phyloP scores from a whole-genome alignment of 2,329 filamentous ascomycete species.

The Hymenoscyphus linearis region DNA sequence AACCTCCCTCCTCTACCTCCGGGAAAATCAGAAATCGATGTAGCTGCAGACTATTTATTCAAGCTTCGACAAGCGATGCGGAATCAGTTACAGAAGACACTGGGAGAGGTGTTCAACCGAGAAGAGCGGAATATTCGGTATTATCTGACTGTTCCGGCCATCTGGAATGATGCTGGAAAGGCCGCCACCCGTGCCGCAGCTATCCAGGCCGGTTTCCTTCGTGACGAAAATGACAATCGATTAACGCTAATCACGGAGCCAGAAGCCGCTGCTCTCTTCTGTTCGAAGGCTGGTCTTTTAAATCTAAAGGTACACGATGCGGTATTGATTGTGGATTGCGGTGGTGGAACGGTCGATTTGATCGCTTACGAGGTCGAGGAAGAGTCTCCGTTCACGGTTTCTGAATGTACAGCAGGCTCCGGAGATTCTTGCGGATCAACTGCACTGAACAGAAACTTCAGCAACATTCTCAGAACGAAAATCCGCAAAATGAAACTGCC shows the following conservation, averaged over 20 bases:
- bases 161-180: conserved; percentile 99
- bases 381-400: conserved; percentile 93
- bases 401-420: conserved; percentile 93
- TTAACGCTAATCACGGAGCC: conserved; percentile 93
- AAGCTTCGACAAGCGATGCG: conserved; percentile 97
- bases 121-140: conserved; percentile 98
- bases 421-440: conserved; percentile 98
- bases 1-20: conserved; percentile 95
- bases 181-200: conserved; percentile 92
- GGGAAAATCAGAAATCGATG: conserved; percentile 97
- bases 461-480: conserved; percentile 94
- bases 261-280: conserved; percentile 95
- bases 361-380: conserved; percentile 99
- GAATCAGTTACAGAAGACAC: conserved; percentile 88
- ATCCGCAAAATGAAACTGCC: conserved; percentile 99
- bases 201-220: conserved; percentile 92
- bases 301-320: conserved; percentile 98
- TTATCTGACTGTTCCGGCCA: conserved; percentile 96
- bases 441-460: conserved; percentile 95
- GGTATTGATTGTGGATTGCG: conserved; percentile 96
- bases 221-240: conserved; percentile 96
- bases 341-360: conserved; percentile 96
- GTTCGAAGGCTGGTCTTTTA: conserved; percentile 90
- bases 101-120: conserved; percentile 95
- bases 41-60: conserved; percentile 98